A percentile compares a stretch with the other conserved stretches of the same genome.
Conservation (phyloP, 257 asterid species). For the Solanum neorickii region DNA sequence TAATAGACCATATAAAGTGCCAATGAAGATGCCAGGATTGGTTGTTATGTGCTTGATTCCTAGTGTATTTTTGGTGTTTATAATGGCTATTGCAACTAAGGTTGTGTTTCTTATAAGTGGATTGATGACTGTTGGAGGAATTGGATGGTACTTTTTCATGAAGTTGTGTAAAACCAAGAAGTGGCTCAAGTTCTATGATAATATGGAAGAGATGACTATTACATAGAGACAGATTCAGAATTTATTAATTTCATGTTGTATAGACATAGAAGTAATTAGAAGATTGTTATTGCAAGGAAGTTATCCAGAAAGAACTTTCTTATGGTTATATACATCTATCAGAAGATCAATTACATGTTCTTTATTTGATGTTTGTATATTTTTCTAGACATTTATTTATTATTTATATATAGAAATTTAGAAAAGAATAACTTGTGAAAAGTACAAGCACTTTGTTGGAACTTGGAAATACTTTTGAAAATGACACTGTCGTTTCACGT, state of each 20-base stretch:
- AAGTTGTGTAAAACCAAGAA: constrained; percentile 35
- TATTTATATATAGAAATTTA: too few species aligned
- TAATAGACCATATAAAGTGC: constrained; percentile 61
- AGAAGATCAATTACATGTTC: neutral
- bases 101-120: constrained; percentile 41
- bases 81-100: constrained; percentile 48
- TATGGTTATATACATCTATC: neutral
- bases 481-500: neutral
- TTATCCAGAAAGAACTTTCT: neutral
- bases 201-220: neutral
- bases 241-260: neutral
- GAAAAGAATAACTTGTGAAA: neutral
- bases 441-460: neutral
- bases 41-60: constrained; percentile 59
- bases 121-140: constrained; percentile 36
- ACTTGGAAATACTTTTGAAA: neutral
- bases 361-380: neutral
- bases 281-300: neutral
- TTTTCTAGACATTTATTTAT: too few species aligned
- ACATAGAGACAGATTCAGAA: neutral
- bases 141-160: constrained; percentile 52
- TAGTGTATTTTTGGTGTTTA: constrained; percentile 36
- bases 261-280: neutral
- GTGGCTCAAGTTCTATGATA: constrained; percentile 33
- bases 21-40: constrained; percentile 25